Evolutionary conservation across 306 rosid genomes (phyloP).

Genomic region (Cajanus cajan): DNA sequence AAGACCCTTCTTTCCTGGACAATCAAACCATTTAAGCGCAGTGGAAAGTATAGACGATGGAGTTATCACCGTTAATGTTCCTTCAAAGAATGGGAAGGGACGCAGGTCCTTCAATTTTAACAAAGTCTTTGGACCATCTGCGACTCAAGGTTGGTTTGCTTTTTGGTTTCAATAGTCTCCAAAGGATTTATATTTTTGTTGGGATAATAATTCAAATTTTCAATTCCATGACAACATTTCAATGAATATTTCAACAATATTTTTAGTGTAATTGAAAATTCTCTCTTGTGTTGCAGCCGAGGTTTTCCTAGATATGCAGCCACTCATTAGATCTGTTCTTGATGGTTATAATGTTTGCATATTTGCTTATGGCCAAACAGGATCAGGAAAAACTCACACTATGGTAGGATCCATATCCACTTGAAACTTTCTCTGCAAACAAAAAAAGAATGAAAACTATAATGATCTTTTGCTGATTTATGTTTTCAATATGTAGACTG

Average conservation of each 20-base stretch:
- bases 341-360: constrained; percentile 94
- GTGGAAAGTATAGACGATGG: constrained; percentile 83
- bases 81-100: constrained; percentile 84
- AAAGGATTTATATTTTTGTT: constrained; percentile 6
- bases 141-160: constrained; percentile 73
- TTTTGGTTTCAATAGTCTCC: constrained; percentile 12
- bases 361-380: constrained; percentile 95
- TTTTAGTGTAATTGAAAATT: not conserved
- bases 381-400: constrained; percentile 90
- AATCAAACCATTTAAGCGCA: constrained; percentile 58
- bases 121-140: constrained; percentile 89
- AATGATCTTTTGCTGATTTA: constrained; percentile 20
- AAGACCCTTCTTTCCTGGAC: constrained; percentile 84
- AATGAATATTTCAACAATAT: too few relatives aligned
- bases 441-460: not conserved
- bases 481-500: constrained; percentile 53
- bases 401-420: constrained; percentile 55
- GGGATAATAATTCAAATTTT: too few relatives aligned
- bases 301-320: constrained; percentile 87
- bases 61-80: constrained; percentile 59
- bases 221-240: too few relatives aligned
- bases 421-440: not conserved
- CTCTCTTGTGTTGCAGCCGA: constrained; percentile 57
- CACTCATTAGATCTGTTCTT: constrained; percentile 84
- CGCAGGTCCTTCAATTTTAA: constrained; percentile 73